Conservation (phyloP, 805 yeast genomes). For the Suhomyces sp. region DNA sequence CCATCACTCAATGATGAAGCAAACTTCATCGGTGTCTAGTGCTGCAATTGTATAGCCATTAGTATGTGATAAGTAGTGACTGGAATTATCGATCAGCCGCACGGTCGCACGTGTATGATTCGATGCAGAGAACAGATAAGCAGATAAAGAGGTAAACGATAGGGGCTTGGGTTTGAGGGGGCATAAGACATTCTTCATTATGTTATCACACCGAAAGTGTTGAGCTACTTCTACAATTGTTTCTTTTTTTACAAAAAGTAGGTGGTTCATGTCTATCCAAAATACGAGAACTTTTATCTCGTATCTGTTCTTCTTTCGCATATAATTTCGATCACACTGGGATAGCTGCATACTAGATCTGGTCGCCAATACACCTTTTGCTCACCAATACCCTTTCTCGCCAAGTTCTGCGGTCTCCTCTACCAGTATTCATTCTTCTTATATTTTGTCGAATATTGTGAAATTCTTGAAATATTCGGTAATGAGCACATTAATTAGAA, state of each 20-base stretch:
- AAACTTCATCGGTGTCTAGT: constrained; percentile 53
- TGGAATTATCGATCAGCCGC: neutral
- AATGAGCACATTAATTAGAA: too few relatives aligned
- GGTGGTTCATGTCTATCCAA: neutral
- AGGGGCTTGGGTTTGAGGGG: neutral
- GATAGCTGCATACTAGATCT: neutral
- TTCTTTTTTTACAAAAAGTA: too few relatives aligned
- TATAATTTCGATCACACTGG: neutral
- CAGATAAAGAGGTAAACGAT: neutral
- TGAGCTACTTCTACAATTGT: neutral
- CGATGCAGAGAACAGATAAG: neutral
- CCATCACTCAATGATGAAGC: constrained; percentile 65
- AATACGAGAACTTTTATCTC: neutral
- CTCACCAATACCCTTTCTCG: neutral
- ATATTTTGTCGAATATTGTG: neutral
- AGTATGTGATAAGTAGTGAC: neutral
- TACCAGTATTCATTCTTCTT: neutral
- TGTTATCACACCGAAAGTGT: neutral
- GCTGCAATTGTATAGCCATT: neutral
- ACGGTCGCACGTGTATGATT: neutral
- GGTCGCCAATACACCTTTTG: neutral
- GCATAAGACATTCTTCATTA: neutral
- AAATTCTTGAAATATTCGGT: neutral
- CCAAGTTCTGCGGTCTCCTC: neutral
- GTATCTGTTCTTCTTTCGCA: neutral